Evolutionary conservation across 345 rosid genomes (phyloP).

Genomic region (Trapa bicornis): DNA sequence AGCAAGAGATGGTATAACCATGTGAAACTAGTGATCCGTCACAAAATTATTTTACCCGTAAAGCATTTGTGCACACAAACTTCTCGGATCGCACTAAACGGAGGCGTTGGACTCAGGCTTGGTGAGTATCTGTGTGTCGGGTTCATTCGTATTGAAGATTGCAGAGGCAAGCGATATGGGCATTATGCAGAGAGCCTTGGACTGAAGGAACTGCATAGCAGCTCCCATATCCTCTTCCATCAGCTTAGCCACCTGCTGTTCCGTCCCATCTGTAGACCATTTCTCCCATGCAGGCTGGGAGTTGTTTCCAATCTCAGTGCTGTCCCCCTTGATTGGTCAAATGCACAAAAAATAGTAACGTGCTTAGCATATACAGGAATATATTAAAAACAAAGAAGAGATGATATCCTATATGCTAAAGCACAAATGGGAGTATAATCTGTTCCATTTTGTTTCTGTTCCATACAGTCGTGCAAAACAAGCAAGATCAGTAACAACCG

Average conservation of each 20-base stretch:
- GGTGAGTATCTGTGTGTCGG: constrained; percentile 21
- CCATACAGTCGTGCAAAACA: not conserved
- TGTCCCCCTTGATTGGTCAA: constrained; percentile 32
- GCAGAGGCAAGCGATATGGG: constrained; percentile 58
- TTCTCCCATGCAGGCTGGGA: constrained; percentile 51
- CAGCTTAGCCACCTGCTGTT: constrained; percentile 55
- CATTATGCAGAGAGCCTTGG: constrained; percentile 75
- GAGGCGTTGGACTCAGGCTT: constrained; percentile 45
- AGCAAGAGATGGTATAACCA: not conserved
- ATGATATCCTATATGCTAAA: too few relatives aligned
- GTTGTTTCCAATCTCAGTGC: constrained; percentile 32
- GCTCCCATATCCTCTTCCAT: constrained; percentile 78
- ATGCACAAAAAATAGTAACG: not conserved
- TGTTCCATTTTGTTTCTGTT: too few relatives aligned
- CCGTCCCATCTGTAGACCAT: constrained; percentile 65
- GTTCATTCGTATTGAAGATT: constrained; percentile 38
- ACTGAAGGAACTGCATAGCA: constrained; percentile 73
- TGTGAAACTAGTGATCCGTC: not conserved
- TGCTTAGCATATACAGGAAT: too few relatives aligned
- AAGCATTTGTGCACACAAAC: not conserved
- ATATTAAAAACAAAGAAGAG: too few relatives aligned
- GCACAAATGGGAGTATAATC: too few relatives aligned
- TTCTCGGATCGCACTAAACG: constrained; percentile 4
- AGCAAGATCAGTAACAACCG: not conserved
- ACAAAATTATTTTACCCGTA: not conserved